Conservation (phyloP, 805 yeast species). For the Scheffersomyces stipitis region DNA sequence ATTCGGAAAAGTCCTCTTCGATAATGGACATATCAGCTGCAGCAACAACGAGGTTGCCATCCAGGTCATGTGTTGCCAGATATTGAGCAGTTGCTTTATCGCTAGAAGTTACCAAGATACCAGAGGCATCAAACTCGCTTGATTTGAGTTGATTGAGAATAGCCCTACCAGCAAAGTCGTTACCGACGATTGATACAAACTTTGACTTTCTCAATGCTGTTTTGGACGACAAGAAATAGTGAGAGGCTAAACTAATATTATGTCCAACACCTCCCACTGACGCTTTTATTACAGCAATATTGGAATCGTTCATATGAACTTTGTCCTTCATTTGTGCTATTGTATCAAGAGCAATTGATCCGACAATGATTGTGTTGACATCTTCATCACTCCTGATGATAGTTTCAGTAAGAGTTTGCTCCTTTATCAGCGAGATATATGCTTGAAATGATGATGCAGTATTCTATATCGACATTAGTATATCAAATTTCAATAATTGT, state of each 20-base stretch:
- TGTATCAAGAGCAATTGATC: conserved; percentile 76
- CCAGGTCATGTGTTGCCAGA: conserved; percentile 59
- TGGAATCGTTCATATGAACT: conserved; percentile 56
- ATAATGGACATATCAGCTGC: conserved; percentile 83
- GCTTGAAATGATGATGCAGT: no score
- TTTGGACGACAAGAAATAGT: conserved; percentile 21
- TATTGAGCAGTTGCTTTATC: conserved; percentile 62
- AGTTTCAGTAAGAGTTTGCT: no score
- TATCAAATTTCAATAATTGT: no score
- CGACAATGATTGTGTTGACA: conserved; percentile 46
- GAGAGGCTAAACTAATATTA: conserved; percentile 70
- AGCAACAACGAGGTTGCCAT: conserved; percentile 70
- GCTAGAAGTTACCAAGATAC: conserved; percentile 29
- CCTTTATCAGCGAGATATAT: no score
- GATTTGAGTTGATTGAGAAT: conserved; percentile 29
- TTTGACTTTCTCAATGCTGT: conserved; percentile 20
- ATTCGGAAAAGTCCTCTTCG: conserved; percentile 44
- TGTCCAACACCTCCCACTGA: conserved; percentile 84
- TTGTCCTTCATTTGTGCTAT: conserved; percentile 46
- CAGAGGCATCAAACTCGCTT: conserved; percentile 33
- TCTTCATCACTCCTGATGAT: not conserved
- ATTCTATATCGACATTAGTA: no score
- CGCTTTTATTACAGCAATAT: conserved; percentile 60
- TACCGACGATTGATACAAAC: conserved; percentile 61
- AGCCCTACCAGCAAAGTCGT: conserved; percentile 53